Evolutionary conservation across 805 yeast genomes (phyloP), one percentile per base, ranked within the genome.

Genomic region (Hanseniaspora thailandica): DNA sequence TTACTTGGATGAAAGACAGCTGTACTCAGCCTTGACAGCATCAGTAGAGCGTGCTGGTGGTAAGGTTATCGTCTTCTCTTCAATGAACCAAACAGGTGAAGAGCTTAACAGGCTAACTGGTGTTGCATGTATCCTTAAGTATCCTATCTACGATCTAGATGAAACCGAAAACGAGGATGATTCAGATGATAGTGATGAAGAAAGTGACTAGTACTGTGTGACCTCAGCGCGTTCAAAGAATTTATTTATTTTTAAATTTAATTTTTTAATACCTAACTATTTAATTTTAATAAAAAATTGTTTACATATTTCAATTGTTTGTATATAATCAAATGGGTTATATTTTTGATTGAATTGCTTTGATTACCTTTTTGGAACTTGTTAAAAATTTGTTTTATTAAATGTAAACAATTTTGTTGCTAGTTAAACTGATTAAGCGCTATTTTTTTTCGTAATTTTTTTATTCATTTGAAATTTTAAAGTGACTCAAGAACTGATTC

Each of bases 71-170:
- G 74, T 89, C 1, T 84, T 89, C 60, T 84, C 95, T 35, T 82
- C 93, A 57, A 68, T 88, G 61, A 97, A 90, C 63, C 90, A 83
- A 55, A 76, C 89, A 3, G 98, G 98, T 15, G 84, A 82, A 60
- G 97, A 90, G 66, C 69, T 90, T 55, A 86, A 88, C 64, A 86
- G 83, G 59, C 73, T 93, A 57, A 86, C 96, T 0, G 98, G 97
- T 52, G 77, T 88, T 28, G 98, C 97, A 0, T 93, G 86, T 53
- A 76, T 90, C 36, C 71, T 89, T 58, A 81, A 80, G 57, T 93
- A 84, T 63, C 95, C 97, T 0, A 69, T 88, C 4, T 86, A 84
- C 0, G 94, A 86, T 55, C 76, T 84, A 38, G 94, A 84, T 43
- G 84, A 78, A 39, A 77, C 70, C 17, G 74, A 52, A 25, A 41